Base-by-base conservation (phyloP, 2,329 filamentous ascomycete species). In the Fusarium falciforme region DNA sequence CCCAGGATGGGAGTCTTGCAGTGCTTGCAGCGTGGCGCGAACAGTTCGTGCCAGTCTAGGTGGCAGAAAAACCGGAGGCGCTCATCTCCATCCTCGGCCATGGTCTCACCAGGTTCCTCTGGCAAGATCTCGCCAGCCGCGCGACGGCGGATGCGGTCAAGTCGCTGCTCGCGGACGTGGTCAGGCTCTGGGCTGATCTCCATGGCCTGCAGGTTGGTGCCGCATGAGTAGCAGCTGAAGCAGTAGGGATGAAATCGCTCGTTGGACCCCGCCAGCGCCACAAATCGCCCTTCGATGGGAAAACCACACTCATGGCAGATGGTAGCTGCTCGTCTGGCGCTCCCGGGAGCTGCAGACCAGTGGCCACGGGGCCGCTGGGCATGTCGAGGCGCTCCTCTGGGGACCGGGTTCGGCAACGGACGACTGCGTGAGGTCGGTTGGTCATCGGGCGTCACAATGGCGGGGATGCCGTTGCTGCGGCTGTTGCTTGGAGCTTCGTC, bases 1-100 rank as follows among this genome's bases (percentile, higher is more conserved):
- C 95, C 95, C 76, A 98, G 92, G 79, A 99, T 99, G 5, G 96
- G 96, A 9, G 96, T 99, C 82, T 93, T 95, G 89, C 96, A 99
- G 82, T 94, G 95, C 84, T 96, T 96, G 88, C 96, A 99, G 47
- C 94, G 91, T 6, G 96, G 96, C 35, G 93, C 95, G 83, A 94
- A 99, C 63, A 93, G 87, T 84, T 99, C 96, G 83, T 99, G 96
- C 90, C 95, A 99, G 85, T 99, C 96, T n/a, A 99, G 89, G 81
- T 98, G 96, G 84, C 96, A 99, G 85, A 93, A 99, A 88, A 98
- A 98, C 12, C 96, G 91, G 54, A 94, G 84, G 12, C 90, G 87
- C 40, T 90, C 88, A 80, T 96, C 93, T 47, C 93, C 92, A 76
- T 96, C 93, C 72, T 94, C 92, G 4, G 88, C 88, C 83, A 89